Conservation (phyloP, 257 asterid genomes). For the Salvia rosmarinus region DNA sequence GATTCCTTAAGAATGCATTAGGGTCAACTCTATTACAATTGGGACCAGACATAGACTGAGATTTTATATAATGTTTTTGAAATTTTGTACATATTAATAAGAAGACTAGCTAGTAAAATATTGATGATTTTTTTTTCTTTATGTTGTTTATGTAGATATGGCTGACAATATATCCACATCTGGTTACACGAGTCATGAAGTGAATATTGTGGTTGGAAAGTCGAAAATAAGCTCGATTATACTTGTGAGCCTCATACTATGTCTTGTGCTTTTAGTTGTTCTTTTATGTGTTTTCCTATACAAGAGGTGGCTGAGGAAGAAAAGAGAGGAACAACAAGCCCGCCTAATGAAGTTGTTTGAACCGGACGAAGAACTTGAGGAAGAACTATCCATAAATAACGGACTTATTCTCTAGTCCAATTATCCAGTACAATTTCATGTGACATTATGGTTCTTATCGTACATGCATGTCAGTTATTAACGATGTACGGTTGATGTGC, state of each 20-base stretch:
- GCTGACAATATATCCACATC: background rate
- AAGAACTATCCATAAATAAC: background rate
- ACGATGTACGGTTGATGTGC: background rate
- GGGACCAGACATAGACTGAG: no score
- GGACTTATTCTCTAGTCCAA: background rate
- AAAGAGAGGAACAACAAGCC: background rate
- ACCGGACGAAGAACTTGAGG: slow-evolving; percentile 16
- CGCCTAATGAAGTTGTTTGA: slow-evolving; percentile 16
- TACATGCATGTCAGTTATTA: no score
- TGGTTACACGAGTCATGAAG: background rate
- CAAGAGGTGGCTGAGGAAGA: slow-evolving; percentile 8
- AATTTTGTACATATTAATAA: no score
- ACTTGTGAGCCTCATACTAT: background rate
- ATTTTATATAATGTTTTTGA: no score
- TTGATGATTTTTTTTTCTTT: no score
- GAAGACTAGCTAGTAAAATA: no score
- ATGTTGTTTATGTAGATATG: background rate
- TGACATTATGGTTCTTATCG: no score
- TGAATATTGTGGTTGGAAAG: no score
- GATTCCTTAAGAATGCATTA: no score
- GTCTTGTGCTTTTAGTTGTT: background rate
- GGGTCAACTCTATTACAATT: no score
- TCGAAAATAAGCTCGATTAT: background rate
- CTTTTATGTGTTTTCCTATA: background rate
- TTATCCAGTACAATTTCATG: background rate